Evolutionary conservation across 192 early-diverging fungal species (phyloP), one percentile per base, ranked within the genome.

Genomic region (Rhizophagus clarus): DNA sequence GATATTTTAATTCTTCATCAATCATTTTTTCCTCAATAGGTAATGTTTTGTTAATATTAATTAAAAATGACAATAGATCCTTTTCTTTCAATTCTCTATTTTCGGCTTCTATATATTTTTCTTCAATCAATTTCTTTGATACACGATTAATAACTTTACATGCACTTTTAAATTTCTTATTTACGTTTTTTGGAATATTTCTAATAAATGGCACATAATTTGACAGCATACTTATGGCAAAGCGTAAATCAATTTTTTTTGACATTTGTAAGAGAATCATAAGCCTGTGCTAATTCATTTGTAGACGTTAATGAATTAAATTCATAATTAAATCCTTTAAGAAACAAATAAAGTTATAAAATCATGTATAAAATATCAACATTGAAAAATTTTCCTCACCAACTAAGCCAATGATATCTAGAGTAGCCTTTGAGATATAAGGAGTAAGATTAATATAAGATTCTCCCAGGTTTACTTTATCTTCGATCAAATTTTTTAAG

Each of bases 1-100:
- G 90, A 51, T 87, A 81, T 71, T 87, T 77, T 49, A 91, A 81
- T 76, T 89, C 87, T 17, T 51, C 26, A 6, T 84, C 87, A 26
- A 77, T 82, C 74, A 91, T 79, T 5, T 82, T 85, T 42, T 81
- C 80, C 4, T 75, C 79, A 47, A 84, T 70, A 0, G 83, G 79
- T 10, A 81, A 81, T 12, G 82, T 84, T 37, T 89, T 81, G 32
- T 87, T 85, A 37, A 80, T 82, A 6, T 79, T 82, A 11, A 89
- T 78, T 77, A 89, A 74, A 11, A 86, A 72, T 37, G 82, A 83
- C 60, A 90, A 79, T 49, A 90, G 56, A 80, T 90, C 87, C 32
- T 82, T 88, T 22, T 37, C 72, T 6, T 74, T 60, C 17, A 66
- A 62, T 15, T 81, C 60, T 62, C 70, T 34, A 61, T 71, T 64